Percentiles rank a stretch among this genome's conserved stretches.
These are phyloP conservation scores for Yamagishiella unicocca DNA, from an alignment of 139 green algal genomes.

Conservation along the genomic window DNA sequence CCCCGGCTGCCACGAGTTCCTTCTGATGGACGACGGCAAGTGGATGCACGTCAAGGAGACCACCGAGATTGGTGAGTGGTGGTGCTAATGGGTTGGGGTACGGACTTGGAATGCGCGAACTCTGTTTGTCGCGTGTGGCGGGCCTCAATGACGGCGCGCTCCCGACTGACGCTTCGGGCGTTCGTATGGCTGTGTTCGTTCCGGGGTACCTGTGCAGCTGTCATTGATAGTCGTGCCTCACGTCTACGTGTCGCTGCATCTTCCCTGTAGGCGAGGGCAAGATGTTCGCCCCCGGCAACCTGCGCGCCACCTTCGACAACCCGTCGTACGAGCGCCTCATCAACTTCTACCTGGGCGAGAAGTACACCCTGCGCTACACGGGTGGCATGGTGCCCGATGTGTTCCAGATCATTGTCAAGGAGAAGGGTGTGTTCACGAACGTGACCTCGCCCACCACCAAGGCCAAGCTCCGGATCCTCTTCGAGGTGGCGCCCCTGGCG, in stretches of 20 bases:
- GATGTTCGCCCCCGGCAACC: slow-evolving; percentile 96
- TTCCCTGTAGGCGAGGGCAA: slow-evolving; percentile 87
- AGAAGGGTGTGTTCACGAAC: slow-evolving; percentile 97
- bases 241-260: no score
- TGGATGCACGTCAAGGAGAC: slow-evolving; percentile 98
- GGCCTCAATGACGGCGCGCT: no score
- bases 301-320: slow-evolving; percentile 96
- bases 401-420: slow-evolving; percentile 98
- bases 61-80: slow-evolving; percentile 82
- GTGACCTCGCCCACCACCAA: slow-evolving; percentile 94
- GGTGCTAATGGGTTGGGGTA: no score
- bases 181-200: no score
- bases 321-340: slow-evolving; percentile 92
- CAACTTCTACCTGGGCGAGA: slow-evolving; percentile 93
- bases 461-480: slow-evolving; percentile 96
- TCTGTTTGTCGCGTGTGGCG: no score
- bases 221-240: no score
- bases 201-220: no score
- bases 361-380: slow-evolving; percentile 97
- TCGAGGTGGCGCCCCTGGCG: slow-evolving; percentile 90
- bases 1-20: slow-evolving; percentile 95
- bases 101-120: no score
- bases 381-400: slow-evolving; percentile 97
- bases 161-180: no score
- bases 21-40: slow-evolving; percentile 97